Conservation (phyloP, 106 monocot genomes). For the Xerophyta viscosa region DNA sequence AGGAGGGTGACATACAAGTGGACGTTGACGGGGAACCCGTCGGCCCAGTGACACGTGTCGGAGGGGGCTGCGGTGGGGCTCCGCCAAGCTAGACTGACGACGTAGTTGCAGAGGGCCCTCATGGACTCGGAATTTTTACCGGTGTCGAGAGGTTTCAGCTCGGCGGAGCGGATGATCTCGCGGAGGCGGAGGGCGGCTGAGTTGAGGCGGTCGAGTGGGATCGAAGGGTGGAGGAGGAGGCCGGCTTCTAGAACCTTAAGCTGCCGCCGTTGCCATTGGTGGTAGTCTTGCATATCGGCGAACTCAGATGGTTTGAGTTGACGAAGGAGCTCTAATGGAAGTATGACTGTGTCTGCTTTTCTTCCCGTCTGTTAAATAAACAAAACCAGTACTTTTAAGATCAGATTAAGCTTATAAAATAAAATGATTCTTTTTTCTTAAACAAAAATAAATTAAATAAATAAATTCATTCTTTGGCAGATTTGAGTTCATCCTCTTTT, state of each 20-base stretch:
- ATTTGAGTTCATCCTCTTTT: no score
- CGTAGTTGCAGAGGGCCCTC: slow-evolving; percentile 24
- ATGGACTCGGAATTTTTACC: slow-evolving; percentile 33
- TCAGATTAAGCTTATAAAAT: no score
- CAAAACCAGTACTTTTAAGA: neutral
- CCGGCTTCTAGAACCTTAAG: slow-evolving; percentile 33
- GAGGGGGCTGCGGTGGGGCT: slow-evolving; percentile 3
- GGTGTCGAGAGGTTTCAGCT: slow-evolving; percentile 32
- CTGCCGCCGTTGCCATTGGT: slow-evolving; percentile 38
- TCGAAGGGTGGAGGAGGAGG: slow-evolving; percentile 26
- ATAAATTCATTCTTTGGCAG: no score
- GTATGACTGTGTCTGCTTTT: slow-evolving; percentile 33
- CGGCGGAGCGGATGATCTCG: slow-evolving; percentile 14
- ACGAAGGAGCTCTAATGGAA: slow-evolving; percentile 39
- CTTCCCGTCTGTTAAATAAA: slow-evolving; percentile 24
- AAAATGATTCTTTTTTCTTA: no score
- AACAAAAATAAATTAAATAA: no score
- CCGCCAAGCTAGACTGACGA: slow-evolving; percentile 21
- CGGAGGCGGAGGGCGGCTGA: slow-evolving; percentile 15
- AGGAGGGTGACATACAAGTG: slow-evolving; percentile 32
- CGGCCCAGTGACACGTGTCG: slow-evolving; percentile 31
- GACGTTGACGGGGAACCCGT: slow-evolving; percentile 37
- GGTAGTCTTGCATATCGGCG: slow-evolving; percentile 25
- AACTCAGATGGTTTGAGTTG: slow-evolving; percentile 41
- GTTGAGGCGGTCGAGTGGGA: slow-evolving; percentile 27